These are phyloP conservation scores for Nepenthes alata DNA, from an alignment of 179 eudicot genomes.

Conservation along the genomic window DNA sequence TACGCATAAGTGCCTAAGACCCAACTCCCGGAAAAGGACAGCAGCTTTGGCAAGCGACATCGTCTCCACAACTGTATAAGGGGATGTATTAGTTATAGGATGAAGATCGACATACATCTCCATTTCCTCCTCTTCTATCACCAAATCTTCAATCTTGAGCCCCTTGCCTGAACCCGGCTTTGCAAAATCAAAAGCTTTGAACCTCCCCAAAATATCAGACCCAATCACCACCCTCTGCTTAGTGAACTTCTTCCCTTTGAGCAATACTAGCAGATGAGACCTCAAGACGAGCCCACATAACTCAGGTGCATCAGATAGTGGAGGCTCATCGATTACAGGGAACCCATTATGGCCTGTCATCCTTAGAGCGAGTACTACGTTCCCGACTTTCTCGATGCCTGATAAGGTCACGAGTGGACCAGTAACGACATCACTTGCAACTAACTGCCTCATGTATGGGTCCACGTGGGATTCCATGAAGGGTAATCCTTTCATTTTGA, in stretches of 20 bases:
- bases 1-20: slow-evolving; percentile 24
- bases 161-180: slow-evolving; percentile 25
- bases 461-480: slow-evolving; percentile 25
- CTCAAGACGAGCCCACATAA: slow-evolving; percentile 22
- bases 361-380: slow-evolving; percentile 11
- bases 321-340: slow-evolving; percentile 22
- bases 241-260: slow-evolving; percentile 18
- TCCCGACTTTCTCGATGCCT: slow-evolving; percentile 20
- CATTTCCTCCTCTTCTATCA: slow-evolving; percentile 21
- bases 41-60: slow-evolving; percentile 26
- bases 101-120: slow-evolving; percentile 28
- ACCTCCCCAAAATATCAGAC: slow-evolving; percentile 4
- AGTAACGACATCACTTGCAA: slow-evolving; percentile 20
- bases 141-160: slow-evolving; percentile 15
- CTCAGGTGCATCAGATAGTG: slow-evolving; percentile 16
- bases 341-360: slow-evolving; percentile 22
- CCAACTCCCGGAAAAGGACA: slow-evolving; percentile 18
- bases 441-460: slow-evolving; percentile 23
- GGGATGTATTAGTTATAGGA: slow-evolving; percentile 24
- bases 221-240: slow-evolving; percentile 10
- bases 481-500: slow-evolving; percentile 22
- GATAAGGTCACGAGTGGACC: slow-evolving; percentile 19
- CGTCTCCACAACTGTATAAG: slow-evolving; percentile 23
- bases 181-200: slow-evolving; percentile 19
- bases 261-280: slow-evolving; percentile 20